phyloP scores from a whole-genome alignment of 148 eudicot genomes.

The Amaranthus hypochondriacus region DNA sequence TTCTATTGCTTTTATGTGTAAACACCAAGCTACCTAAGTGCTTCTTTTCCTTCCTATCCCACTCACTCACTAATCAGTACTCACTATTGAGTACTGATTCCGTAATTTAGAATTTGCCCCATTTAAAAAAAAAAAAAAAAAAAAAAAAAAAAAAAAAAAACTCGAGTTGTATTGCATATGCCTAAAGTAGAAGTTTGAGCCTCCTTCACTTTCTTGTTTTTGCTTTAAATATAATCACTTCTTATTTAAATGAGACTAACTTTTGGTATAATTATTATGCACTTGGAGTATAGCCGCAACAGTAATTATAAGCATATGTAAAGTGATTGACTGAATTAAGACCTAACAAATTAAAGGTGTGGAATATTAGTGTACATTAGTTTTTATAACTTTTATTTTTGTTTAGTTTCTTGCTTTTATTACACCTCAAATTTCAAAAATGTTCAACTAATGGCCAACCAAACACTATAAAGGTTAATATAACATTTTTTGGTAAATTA shows the following conservation, averaged over 20 bases:
- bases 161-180: background rate
- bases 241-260: constrained; percentile 7
- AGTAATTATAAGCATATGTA: too few species aligned
- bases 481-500: too few species aligned
- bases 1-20: constrained; percentile 11
- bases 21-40: constrained; percentile 19
- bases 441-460: too few species aligned
- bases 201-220: background rate
- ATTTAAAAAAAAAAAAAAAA: too few species aligned
- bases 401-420: too few species aligned
- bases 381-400: too few species aligned
- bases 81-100: background rate
- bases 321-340: too few species aligned
- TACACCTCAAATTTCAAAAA: too few species aligned
- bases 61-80: background rate
- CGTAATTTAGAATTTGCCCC: background rate
- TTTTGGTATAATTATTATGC: background rate
- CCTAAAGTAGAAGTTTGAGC: constrained; percentile 6
- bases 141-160: too few species aligned
- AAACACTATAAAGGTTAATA: too few species aligned
- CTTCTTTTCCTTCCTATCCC: background rate
- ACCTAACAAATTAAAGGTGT: too few species aligned
- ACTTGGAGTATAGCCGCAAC: background rate
- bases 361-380: too few species aligned
- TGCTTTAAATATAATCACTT: background rate